phyloP scores from a whole-genome alignment of 805 yeast species.

The Helenozyma baotianmanensis region DNA sequence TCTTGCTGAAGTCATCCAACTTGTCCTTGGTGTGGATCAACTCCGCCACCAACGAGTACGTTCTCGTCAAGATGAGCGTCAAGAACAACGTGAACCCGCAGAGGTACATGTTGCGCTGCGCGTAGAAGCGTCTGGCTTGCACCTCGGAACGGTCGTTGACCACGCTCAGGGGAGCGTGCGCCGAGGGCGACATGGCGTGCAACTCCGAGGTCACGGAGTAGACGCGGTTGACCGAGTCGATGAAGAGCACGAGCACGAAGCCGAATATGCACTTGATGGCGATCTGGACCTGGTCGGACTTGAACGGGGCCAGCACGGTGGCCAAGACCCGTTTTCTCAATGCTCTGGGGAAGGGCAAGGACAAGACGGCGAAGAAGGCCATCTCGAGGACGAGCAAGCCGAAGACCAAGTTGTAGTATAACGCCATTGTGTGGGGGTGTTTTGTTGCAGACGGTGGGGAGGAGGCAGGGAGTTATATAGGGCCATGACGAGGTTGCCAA shows the following conservation, averaged over 20 bases:
- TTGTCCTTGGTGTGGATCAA: conserved; percentile 61
- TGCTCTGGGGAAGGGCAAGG: conserved; percentile 79
- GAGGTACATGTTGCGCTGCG: conserved; percentile 93
- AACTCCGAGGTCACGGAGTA: conserved; percentile 63
- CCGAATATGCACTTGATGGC: conserved; percentile 77
- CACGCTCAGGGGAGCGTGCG: conserved; percentile 14
- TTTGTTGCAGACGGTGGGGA: too few relatives aligned
- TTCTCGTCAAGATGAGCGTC: conserved; percentile 79
- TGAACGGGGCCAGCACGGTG: conserved; percentile 63
- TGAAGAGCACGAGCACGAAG: conserved; percentile 76
- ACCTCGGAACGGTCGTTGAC: conserved; percentile 70
- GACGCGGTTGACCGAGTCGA: conserved; percentile 86
- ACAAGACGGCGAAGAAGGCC: conserved; percentile 70
- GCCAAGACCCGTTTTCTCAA: conserved; percentile 64
- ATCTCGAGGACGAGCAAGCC: conserved; percentile 75
- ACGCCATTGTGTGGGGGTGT: conserved; percentile 34
- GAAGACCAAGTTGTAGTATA: conserved; percentile 54
- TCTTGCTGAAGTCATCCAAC: conserved; percentile 35
- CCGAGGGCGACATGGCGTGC: conserved; percentile 25
- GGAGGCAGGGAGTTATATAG: too few relatives aligned
- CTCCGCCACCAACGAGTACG: conserved; percentile 75
- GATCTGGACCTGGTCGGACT: conserved; percentile 65
- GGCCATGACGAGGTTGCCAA: too few relatives aligned
- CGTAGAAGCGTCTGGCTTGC: conserved; percentile 87
- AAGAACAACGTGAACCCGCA: conserved; percentile 94